Evolutionary conservation across 495 filamentous ascomycete genomes (phyloP).

Genomic region (Jackrogersella multiformis): DNA sequence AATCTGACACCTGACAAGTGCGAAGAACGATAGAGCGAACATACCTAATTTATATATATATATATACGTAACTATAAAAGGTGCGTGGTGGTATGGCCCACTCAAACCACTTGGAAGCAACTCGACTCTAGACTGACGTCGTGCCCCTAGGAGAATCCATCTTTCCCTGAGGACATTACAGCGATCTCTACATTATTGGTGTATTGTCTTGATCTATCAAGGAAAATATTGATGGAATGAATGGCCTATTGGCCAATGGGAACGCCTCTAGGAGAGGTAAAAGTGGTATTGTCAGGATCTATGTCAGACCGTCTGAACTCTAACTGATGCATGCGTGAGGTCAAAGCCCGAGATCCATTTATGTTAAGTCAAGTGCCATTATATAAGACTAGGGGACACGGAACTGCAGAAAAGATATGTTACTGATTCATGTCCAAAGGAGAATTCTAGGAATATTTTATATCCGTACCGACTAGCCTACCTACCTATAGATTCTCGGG

Average conservation of each 20-base stretch:
- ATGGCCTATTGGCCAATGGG: no score
- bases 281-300: neutral
- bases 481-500: neutral
- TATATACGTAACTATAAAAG: no score
- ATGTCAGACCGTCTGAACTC: constrained; percentile 1
- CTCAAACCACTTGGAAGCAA: neutral
- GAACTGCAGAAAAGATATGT: neutral
- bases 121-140: neutral
- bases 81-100: no score
- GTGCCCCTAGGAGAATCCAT: neutral
- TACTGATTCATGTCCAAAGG: neutral
- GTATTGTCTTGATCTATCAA: no score
- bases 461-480: neutral
- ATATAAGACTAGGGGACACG: neutral
- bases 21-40: neutral
- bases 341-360: neutral
- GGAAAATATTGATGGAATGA: no score
- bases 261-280: neutral
- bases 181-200: neutral
- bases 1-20: neutral
- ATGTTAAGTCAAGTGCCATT: neutral
- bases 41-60: no score
- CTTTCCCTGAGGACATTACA: neutral
- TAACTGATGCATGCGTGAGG: neutral
- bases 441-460: neutral